Percentiles rank a stretch among this genome's conserved stretches.
Evolutionary conservation across 495 filamentous ascomycete genomes (phyloP).

Genomic region (Jackrogersella multiformis): DNA sequence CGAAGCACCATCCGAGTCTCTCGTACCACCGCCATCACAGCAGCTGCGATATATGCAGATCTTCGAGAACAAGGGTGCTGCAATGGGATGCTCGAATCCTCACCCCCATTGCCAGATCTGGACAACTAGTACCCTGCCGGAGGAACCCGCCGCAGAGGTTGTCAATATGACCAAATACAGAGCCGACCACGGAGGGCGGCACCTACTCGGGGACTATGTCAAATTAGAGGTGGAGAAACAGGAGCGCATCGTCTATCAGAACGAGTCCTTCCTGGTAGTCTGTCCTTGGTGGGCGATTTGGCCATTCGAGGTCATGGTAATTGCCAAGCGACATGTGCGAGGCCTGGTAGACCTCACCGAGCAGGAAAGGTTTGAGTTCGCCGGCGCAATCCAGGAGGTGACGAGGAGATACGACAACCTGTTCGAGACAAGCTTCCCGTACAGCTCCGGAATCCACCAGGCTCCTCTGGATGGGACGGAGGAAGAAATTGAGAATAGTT

Average conservation of each 20-base stretch:
- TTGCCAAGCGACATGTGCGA: slow-evolving; percentile 81
- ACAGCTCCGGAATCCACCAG: slow-evolving; percentile 92
- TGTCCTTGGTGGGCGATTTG: slow-evolving; percentile 98
- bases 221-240: slow-evolving; percentile 80
- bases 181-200: slow-evolving; percentile 70
- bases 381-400: slow-evolving; percentile 84
- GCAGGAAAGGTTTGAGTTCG: slow-evolving; percentile 73
- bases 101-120: slow-evolving; percentile 97
- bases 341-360: slow-evolving; percentile 80
- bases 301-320: slow-evolving; percentile 96
- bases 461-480: slow-evolving; percentile 86
- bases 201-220: slow-evolving; percentile 88
- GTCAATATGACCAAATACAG: slow-evolving; percentile 79
- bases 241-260: slow-evolving; percentile 88
- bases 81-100: slow-evolving; percentile 99
- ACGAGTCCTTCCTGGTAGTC: slow-evolving; percentile 80
- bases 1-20: slow-evolving; percentile 54
- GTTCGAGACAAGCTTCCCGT: slow-evolving; percentile 96
- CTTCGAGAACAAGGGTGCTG: slow-evolving; percentile 97
- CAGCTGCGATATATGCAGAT: slow-evolving; percentile 99
- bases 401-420: slow-evolving; percentile 94
- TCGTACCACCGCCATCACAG: slow-evolving; percentile 65
- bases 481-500: slow-evolving; percentile 84
- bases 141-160: slow-evolving; percentile 84
- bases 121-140: slow-evolving; percentile 88